Conservation (phyloP, 2,329 filamentous ascomycete species). For the Aspergillus quadricinctus region DNA sequence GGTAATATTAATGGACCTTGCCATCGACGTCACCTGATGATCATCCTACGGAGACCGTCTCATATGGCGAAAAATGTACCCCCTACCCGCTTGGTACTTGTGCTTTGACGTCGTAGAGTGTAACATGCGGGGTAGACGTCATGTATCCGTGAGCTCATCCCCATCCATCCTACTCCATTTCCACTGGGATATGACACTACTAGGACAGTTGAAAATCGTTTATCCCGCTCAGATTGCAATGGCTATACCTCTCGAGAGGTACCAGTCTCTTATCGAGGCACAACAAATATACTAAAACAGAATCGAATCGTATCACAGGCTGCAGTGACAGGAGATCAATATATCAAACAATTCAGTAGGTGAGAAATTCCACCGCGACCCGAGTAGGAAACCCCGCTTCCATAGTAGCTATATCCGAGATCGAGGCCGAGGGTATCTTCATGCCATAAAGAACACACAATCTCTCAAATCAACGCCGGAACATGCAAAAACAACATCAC, state of each 20-base stretch:
- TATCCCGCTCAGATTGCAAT: slow-evolving; percentile 1
- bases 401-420: slow-evolving; percentile 19
- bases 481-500: slow-evolving; percentile 21
- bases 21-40: slow-evolving; percentile 23
- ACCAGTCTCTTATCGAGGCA: slow-evolving; percentile 8
- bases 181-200: background rate
- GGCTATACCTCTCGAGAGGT: too few species aligned
- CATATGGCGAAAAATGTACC: background rate
- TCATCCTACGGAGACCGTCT: slow-evolving; percentile 11
- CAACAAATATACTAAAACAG: slow-evolving; percentile 23
- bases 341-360: slow-evolving; percentile 1
- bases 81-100: background rate
- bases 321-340: background rate
- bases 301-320: slow-evolving; percentile 2
- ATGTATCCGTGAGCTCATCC: background rate
- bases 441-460: slow-evolving; percentile 29
- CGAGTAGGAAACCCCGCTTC: slow-evolving; percentile 20
- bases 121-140: slow-evolving; percentile 17
- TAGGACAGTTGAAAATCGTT: background rate
- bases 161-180: background rate
- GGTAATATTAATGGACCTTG: background rate
- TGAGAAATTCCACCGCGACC: slow-evolving; percentile 22
- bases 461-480: slow-evolving; percentile 26
- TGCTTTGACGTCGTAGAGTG: background rate
- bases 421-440: slow-evolving; percentile 31